Conservation (phyloP, 441 rosid species). For the Croton laevigatus region DNA sequence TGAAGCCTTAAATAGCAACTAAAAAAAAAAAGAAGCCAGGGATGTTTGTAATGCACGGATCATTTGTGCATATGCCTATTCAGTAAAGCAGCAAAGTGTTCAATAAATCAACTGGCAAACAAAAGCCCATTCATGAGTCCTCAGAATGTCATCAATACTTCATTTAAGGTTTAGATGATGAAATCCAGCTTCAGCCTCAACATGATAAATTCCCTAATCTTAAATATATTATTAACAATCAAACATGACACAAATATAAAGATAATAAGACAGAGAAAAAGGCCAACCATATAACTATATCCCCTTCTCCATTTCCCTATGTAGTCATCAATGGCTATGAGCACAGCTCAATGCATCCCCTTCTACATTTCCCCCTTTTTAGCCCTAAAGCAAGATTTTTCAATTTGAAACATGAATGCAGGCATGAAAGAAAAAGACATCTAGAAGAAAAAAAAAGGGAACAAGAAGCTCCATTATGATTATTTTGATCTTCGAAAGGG, state of each 20-base stretch:
- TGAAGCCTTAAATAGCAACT: not conserved
- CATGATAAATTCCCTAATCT: not conserved
- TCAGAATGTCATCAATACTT: not conserved
- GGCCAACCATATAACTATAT: not conserved
- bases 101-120: too few relatives aligned
- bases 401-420: not conserved
- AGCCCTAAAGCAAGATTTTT: not conserved
- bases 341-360: too few relatives aligned
- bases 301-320: not conserved
- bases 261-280: not conserved
- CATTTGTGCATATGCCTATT: not conserved
- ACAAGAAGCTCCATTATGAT: not conserved
- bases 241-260: not conserved
- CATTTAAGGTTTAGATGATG: not conserved
- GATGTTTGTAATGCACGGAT: not conserved
- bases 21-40: not conserved
- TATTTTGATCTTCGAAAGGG: not conserved
- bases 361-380: too few relatives aligned
- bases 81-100: not conserved
- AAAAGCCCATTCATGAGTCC: not conserved
- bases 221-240: not conserved
- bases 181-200: not conserved
- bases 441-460: not conserved
- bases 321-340: not conserved
- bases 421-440: not conserved